phyloP scores from a whole-genome alignment of 225 moss, liverwort and hornwort species.

The Asterella californica region DNA sequence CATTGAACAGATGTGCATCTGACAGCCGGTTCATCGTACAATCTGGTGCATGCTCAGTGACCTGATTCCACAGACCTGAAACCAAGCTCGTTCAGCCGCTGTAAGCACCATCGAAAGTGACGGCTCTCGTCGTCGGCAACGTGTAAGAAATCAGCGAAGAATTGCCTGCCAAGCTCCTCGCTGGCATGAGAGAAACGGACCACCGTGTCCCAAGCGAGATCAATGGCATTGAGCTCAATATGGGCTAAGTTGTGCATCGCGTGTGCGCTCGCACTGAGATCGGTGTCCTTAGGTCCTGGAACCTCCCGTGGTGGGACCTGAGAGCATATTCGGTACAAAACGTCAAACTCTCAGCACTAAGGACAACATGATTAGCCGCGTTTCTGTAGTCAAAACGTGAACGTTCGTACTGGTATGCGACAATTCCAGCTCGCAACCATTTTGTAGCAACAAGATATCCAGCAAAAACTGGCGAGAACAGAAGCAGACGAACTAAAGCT shows the following conservation, averaged over 20 bases:
- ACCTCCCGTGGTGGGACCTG: constrained; percentile 87
- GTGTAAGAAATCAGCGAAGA: constrained; percentile 86
- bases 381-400: not conserved
- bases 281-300: constrained; percentile 63
- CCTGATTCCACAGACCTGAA: constrained; percentile 48
- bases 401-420: too few species aligned
- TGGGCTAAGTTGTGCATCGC: constrained; percentile 84
- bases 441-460: not conserved
- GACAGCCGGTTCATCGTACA: not conserved
- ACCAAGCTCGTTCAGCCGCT: constrained; percentile 87
- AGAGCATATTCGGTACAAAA: not conserved
- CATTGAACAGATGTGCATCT: not conserved
- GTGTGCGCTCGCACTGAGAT: constrained; percentile 68
- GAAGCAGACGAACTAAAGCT: not conserved
- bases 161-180: constrained; percentile 70
- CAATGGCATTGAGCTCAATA: constrained; percentile 94
- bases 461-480: not conserved
- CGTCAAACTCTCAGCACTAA: not conserved
- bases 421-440: not conserved
- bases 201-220: constrained; percentile 94
- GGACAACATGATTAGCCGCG: too few species aligned
- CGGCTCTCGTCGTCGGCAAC: constrained; percentile 98
- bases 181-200: constrained; percentile 87
- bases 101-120: constrained; percentile 93
- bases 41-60: not conserved